A percentile compares a stretch with the other conserved stretches of the same genome.
Conservation (phyloP, 1,284 basidiomycete genomes). For the Phlebopus sp. region DNA sequence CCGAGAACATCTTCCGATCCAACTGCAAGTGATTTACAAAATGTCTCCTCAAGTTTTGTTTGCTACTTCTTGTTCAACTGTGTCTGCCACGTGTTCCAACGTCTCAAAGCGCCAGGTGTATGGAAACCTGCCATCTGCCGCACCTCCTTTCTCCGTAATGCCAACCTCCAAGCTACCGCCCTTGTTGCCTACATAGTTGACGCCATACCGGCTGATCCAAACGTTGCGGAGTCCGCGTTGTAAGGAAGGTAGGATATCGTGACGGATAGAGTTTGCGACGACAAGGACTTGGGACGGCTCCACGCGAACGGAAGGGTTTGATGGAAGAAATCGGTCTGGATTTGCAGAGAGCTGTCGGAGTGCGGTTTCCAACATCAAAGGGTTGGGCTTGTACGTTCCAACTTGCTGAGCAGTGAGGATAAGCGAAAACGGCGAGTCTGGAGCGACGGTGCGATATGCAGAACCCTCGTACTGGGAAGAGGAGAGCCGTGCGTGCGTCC, state of each 20-base stretch:
- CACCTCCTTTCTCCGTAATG: conserved; percentile 17
- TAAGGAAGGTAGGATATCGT: conserved; percentile 57
- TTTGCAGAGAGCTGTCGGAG: conserved; percentile 36
- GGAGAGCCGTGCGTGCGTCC: conserved; percentile 58
- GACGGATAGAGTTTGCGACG: conserved; percentile 57
- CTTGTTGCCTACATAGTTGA: conserved; percentile 38
- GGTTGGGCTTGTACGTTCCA: conserved; percentile 61
- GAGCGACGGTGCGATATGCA: conserved; percentile 40
- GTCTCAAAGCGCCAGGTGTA: conserved; percentile 56
- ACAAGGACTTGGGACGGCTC: conserved; percentile 47
- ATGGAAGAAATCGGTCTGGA: conserved; percentile 33
- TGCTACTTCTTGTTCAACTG: conserved; percentile 41
- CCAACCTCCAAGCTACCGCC: conserved; percentile 1
- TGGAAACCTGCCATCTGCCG: conserved; percentile 16
- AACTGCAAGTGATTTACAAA: too few species aligned
- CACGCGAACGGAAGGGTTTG: conserved; percentile 34
- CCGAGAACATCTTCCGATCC: too few species aligned
- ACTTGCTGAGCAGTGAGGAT: conserved; percentile 57
- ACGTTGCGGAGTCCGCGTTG: conserved; percentile 49
- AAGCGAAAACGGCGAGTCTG: conserved; percentile 56
- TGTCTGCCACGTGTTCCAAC: conserved; percentile 53
- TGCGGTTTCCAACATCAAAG: conserved; percentile 44
- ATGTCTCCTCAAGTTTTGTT: too few species aligned
- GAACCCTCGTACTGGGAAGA: conserved; percentile 31
- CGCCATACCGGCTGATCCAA: conserved; percentile 59